Evolutionary conservation across 257 asterid species (phyloP).

Genomic region (Eustoma russellianum): DNA sequence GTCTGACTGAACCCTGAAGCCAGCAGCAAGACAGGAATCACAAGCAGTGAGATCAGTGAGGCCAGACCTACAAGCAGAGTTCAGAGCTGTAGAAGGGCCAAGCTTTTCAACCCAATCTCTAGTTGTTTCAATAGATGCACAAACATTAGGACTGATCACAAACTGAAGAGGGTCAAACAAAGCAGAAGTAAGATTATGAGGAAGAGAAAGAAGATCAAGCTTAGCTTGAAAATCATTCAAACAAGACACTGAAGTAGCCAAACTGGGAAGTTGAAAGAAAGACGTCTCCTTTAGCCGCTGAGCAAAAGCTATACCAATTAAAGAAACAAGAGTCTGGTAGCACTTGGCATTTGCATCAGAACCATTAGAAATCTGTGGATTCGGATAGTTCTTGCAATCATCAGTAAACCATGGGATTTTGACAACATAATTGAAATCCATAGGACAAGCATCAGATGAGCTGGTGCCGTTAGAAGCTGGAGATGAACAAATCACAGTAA

Average conservation of each 20-base stretch:
- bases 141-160: slow-evolving; percentile 32
- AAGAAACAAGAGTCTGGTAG: slow-evolving; percentile 69
- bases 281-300: slow-evolving; percentile 46
- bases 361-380: slow-evolving; percentile 16
- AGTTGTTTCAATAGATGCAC: slow-evolving; percentile 58
- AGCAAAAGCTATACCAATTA: slow-evolving; percentile 54
- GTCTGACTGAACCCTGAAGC: slow-evolving; percentile 42
- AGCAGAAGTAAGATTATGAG: slow-evolving; percentile 39
- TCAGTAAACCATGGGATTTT: slow-evolving; percentile 60
- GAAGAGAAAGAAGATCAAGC: slow-evolving; percentile 39
- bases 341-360: slow-evolving; percentile 25
- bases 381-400: slow-evolving; percentile 30
- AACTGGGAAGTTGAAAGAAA: slow-evolving; percentile 43
- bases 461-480: slow-evolving; percentile 11
- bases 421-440: slow-evolving; percentile 52
- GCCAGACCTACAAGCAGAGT: slow-evolving; percentile 54
- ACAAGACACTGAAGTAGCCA: slow-evolving; percentile 71
- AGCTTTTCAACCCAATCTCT: slow-evolving; percentile 54
- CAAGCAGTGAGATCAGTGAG: slow-evolving; percentile 57
- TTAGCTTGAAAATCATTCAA: slow-evolving; percentile 49
- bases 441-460: slow-evolving; percentile 40
- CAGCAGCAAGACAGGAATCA: slow-evolving; percentile 66
- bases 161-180: slow-evolving; percentile 70
- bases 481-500: slow-evolving; percentile 10
- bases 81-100: slow-evolving; percentile 44